phyloP scores from a whole-genome alignment of 495 filamentous ascomycete species.

The Penicillium mononematosum region DNA sequence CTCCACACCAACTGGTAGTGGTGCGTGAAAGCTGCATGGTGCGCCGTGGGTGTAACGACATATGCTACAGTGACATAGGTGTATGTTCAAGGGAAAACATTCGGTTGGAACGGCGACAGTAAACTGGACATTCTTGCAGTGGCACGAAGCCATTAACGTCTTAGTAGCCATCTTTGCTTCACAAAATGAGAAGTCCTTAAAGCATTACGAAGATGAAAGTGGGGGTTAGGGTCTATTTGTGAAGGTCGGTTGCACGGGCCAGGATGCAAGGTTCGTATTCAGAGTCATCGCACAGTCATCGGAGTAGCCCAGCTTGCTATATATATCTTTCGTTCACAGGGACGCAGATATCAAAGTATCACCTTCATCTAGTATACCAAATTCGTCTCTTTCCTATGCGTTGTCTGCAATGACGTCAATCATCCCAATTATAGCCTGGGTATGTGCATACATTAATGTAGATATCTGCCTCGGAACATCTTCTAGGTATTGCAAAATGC shows the following conservation, averaged over 20 bases:
- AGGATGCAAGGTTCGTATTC: not conserved
- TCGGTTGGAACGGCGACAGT: slow-evolving; percentile 24
- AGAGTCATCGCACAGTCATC: not conserved
- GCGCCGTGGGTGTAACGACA: slow-evolving; percentile 61
- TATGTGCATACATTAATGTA: no score
- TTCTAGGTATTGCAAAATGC: no score
- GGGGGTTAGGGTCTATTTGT: not conserved
- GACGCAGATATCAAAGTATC: no score
- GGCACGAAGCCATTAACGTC: slow-evolving; percentile 45
- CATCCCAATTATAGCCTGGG: no score
- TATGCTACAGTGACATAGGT: slow-evolving; percentile 62
- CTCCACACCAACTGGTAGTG: slow-evolving; percentile 39
- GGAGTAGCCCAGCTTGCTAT: not conserved
- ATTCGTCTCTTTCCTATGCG: no score
- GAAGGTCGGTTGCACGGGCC: not conserved
- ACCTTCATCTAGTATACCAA: no score
- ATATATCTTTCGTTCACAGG: no score
- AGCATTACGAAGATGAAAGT: not conserved
- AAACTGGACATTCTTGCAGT: slow-evolving; percentile 48
- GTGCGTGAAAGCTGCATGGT: slow-evolving; percentile 49
- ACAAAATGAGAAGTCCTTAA: not conserved
- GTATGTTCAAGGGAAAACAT: slow-evolving; percentile 30
- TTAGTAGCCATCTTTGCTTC: slow-evolving; percentile 15
- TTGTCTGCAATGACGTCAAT: no score
- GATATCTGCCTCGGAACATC: no score